Conservation (phyloP, 768 basidiomycete species). For the Boletellus ananas region DNA sequence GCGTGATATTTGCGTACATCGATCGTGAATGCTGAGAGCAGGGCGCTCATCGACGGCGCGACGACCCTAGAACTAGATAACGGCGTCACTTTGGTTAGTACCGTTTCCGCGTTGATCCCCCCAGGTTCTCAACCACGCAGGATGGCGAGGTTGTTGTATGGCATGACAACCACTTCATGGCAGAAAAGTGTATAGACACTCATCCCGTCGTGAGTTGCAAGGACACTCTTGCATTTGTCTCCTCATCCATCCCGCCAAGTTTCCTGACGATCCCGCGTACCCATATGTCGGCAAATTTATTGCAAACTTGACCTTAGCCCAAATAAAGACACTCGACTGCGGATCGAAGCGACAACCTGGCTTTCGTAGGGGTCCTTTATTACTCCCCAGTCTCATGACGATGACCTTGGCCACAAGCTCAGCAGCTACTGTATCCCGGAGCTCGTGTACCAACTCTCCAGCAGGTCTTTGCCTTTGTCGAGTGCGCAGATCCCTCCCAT, state of each 20-base stretch:
- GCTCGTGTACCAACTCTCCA: slow-evolving; percentile 68
- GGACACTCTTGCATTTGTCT: neutral
- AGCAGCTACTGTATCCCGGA: slow-evolving; percentile 63
- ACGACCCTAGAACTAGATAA: slow-evolving; percentile 79
- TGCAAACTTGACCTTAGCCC: slow-evolving; percentile 73
- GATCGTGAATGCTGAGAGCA: slow-evolving; percentile 24
- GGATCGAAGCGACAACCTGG: slow-evolving; percentile 59
- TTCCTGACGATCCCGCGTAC: slow-evolving; percentile 53
- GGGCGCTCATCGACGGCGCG: slow-evolving; percentile 73
- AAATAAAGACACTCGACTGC: slow-evolving; percentile 78
- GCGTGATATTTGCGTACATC: slow-evolving; percentile 7
- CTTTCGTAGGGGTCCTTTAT: slow-evolving; percentile 47
- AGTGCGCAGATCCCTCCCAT: slow-evolving; percentile 65
- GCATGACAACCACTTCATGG: slow-evolving; percentile 68
- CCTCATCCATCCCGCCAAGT: slow-evolving; percentile 33
- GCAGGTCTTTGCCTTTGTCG: slow-evolving; percentile 73
- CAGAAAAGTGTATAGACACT: slow-evolving; percentile 69
- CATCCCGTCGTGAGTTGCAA: slow-evolving; percentile 48
- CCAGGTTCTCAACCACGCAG: slow-evolving; percentile 32
- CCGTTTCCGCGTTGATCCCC: neutral
- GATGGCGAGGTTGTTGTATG: slow-evolving; percentile 77
- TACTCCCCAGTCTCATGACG: neutral
- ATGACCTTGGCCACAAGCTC: slow-evolving; percentile 36
- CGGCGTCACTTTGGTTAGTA: slow-evolving; percentile 61
- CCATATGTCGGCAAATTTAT: slow-evolving; percentile 77